Conservation (phyloP, 2,329 filamentous ascomycete genomes). For the Stachybotrys echinatus region DNA sequence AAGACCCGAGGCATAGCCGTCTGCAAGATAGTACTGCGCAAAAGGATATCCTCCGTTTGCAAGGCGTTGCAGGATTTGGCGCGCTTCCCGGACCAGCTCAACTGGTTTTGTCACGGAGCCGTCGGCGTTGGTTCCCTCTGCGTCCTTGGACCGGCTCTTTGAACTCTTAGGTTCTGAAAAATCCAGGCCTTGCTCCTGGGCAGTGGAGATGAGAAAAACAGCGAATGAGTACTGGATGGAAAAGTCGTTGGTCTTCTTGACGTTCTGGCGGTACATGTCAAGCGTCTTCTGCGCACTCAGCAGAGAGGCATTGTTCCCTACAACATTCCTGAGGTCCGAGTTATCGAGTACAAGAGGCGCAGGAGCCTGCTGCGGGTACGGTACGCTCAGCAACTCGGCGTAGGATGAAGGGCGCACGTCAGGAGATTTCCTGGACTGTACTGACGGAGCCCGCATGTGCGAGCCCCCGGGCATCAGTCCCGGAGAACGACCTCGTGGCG, state of each 20-base stretch:
- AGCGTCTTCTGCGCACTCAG: slow-evolving; percentile 89
- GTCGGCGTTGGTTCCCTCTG: slow-evolving; percentile 41
- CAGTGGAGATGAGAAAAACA: slow-evolving; percentile 85
- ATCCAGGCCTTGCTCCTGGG: slow-evolving; percentile 67
- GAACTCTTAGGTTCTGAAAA: slow-evolving; percentile 38
- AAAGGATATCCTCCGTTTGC: slow-evolving; percentile 89
- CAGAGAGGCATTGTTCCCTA: slow-evolving; percentile 87
- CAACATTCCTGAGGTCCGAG: slow-evolving; percentile 66
- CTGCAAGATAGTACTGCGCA: slow-evolving; percentile 94
- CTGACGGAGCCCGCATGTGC: slow-evolving; percentile 42
- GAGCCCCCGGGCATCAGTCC: slow-evolving; percentile 34
- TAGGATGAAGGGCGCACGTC: slow-evolving; percentile 50
- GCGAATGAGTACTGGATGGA: slow-evolving; percentile 95
- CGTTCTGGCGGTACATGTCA: slow-evolving; percentile 95
- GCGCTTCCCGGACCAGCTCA: slow-evolving; percentile 79
- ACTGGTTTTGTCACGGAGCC: slow-evolving; percentile 47
- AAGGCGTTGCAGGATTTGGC: slow-evolving; percentile 80
- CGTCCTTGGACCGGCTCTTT: slow-evolving; percentile 39
- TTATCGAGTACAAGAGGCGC: slow-evolving; percentile 73
- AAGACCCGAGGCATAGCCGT: slow-evolving; percentile 88
- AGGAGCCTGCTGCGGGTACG: slow-evolving; percentile 73
- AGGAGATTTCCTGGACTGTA: slow-evolving; percentile 49
- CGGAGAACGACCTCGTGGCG: slow-evolving; percentile 58
- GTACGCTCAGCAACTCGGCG: slow-evolving; percentile 58
- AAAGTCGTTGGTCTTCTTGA: slow-evolving; percentile 92